Base-by-base conservation (phyloP, 2,329 filamentous ascomycete genomes). In the Pestalotiopsis sp. region DNA sequence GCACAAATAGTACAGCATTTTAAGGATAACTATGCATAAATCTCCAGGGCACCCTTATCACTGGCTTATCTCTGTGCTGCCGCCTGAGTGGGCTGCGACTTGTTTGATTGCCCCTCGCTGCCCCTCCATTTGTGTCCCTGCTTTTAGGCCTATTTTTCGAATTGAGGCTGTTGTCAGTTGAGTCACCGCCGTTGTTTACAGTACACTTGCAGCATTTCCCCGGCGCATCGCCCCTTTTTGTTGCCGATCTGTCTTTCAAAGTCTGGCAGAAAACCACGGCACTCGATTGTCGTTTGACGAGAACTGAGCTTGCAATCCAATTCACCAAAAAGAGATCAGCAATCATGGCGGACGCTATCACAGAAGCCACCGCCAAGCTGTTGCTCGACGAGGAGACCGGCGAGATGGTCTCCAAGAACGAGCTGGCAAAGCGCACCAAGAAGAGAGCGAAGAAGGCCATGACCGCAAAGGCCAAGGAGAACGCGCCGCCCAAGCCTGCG, bases 361-460 rank as follows among this genome's bases (percentile, higher is more conserved):
- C 25, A 25, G 25, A 25, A 25, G 25, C 78, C 65, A 81, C 83
- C 49, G 85, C 87, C 69, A 90, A 90, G 82, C 84, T 90, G 58
- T 82, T 87, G 77, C 84, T 90, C 45, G 88, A 91, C 78, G 86
- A 88, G 73, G 87, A 87, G 80, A 90, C 88, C 3, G 88, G 88
- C n/a, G 88, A 91, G 79, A 88, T 88, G 87, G 85, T 90, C 57
- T 89, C 88, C 62, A 90, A 89, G 78, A 85, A 84, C 73, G 88
- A 91, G 79, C 79, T 90, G 75, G 90, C 89, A 82, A 90, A 90
- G 80, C 80, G 88, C 56, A 75, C 83, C 65, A 83, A 86, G 72
- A 90, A 90, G 76, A 83, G 87, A 60, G 85, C 85, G 60, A 89
- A 88, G 79, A 89, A 89, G 77, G 85, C 79, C 23, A 72, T 73